Evolutionary conservation across 805 yeast species (phyloP).

Genomic region (Candida insectalens): DNA sequence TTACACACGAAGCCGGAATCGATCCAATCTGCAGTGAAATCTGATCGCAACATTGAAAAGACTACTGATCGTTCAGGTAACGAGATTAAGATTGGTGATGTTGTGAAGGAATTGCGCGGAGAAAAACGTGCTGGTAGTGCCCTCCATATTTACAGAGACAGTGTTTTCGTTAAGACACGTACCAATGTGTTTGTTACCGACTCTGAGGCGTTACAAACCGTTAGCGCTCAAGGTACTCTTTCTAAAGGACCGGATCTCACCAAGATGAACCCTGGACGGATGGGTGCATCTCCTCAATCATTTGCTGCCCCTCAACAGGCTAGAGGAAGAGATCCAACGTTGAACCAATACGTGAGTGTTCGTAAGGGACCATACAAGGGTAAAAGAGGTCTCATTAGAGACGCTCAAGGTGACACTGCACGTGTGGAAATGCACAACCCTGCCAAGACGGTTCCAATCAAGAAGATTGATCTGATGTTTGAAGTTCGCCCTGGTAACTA

Average conservation of each 20-base stretch:
- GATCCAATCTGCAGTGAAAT: constrained; percentile 68
- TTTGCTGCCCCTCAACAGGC: constrained; percentile 44
- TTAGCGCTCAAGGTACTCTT: constrained; percentile 50
- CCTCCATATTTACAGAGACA: constrained; percentile 74
- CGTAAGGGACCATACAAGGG: constrained; percentile 94
- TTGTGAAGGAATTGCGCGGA: constrained; percentile 77
- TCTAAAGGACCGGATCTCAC: constrained; percentile 58
- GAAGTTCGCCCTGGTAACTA: constrained; percentile 56
- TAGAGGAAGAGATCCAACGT: constrained; percentile 68
- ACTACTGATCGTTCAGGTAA: constrained; percentile 83
- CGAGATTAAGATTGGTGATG: constrained; percentile 83
- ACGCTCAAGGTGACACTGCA: constrained; percentile 86
- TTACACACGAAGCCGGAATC: constrained; percentile 66
- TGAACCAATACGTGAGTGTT: constrained; percentile 79
- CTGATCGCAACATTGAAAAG: constrained; percentile 57
- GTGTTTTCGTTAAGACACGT: constrained; percentile 72
- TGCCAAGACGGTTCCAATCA: constrained; percentile 77
- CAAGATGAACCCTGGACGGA: constrained; percentile 77
- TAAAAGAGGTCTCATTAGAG: constrained; percentile 84
- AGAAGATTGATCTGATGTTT: constrained; percentile 70
- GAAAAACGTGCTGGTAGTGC: constrained; percentile 86
- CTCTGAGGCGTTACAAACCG: constrained; percentile 67
- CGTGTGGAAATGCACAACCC: constrained; percentile 92
- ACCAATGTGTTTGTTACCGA: constrained; percentile 68
- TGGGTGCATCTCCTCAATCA: constrained; percentile 49